These are phyloP conservation scores for Hirsutella thompsonii DNA, from an alignment of 2,329 filamentous ascomycete genomes.

Conservation along the genomic window DNA sequence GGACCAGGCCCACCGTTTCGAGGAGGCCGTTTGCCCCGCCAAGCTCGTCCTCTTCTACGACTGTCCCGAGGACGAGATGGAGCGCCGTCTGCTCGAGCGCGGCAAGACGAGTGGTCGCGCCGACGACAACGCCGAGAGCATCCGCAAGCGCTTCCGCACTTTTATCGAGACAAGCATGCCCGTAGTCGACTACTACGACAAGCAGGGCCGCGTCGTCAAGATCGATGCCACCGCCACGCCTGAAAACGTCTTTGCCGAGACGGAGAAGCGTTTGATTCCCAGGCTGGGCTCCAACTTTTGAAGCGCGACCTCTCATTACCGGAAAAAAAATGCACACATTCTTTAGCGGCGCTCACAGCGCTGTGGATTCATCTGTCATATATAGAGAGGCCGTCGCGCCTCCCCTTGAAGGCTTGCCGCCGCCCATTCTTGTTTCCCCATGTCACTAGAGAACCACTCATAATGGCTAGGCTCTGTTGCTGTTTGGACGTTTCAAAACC, in stretches of 20 bases:
- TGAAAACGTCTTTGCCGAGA: conserved; percentile 45
- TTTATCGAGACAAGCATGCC: conserved; percentile 98
- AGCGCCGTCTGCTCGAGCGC: conserved; percentile 68
- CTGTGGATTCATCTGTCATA: no score
- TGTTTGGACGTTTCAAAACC: no score
- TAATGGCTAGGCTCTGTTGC: no score
- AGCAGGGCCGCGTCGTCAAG: conserved; percentile 66
- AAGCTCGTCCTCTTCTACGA: conserved; percentile 88
- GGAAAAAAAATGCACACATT: no score
- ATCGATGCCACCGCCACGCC: conserved; percentile 59
- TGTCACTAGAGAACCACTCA: no score
- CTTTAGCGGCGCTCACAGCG: no score
- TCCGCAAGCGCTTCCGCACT: conserved; percentile 88
- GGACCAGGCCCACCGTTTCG: conserved; percentile 91
- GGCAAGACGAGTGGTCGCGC: conserved; percentile 85
- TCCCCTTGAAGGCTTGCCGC: no score
- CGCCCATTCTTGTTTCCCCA: no score
- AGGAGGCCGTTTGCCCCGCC: conserved; percentile 73
- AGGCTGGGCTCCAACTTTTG: conserved; percentile 28
- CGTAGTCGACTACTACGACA: conserved; percentile 75
- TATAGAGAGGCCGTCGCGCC: no score
- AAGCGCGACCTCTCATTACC: neutral
- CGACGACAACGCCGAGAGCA: conserved; percentile 92
- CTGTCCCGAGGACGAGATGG: conserved; percentile 82
- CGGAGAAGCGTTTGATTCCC: conserved; percentile 34